Percentiles rank a stretch among this genome's conserved stretches.
These are phyloP conservation scores for Fraxinus latifolia DNA, from an alignment of 305 asterid genomes.

Conservation along the genomic window DNA sequence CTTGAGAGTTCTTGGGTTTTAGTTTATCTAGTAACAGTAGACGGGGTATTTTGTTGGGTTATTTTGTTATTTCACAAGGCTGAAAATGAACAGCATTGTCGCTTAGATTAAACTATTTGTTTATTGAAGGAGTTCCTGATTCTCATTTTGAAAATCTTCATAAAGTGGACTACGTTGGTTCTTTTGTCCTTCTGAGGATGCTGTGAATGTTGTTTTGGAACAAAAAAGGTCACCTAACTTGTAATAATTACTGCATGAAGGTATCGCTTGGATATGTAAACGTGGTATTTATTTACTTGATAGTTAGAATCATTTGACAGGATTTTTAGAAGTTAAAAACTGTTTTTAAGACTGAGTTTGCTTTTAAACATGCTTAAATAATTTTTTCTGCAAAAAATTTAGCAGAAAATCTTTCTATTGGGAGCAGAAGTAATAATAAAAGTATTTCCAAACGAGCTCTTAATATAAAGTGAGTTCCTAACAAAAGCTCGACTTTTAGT, in stretches of 20 bases:
- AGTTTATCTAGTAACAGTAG: conserved; percentile 14
- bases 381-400: too few relatives aligned
- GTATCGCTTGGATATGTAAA: neutral
- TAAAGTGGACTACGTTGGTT: neutral
- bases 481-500: neutral
- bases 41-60: neutral
- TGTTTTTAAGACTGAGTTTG: neutral
- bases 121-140: neutral
- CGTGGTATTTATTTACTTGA: too few relatives aligned
- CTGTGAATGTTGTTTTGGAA: neutral
- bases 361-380: neutral
- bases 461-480: neutral
- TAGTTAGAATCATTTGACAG: neutral
- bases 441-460: neutral
- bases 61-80: neutral
- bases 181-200: neutral
- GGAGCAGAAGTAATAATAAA: neutral
- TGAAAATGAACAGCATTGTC: neutral
- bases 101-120: conserved; percentile 22
- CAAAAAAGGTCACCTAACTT: neutral
- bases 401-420: neutral
- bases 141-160: neutral
- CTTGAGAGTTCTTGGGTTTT: neutral
- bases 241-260: neutral
- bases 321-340: neutral